Conservation (phyloP, 768 basidiomycete species). For the Cyathus striatus region DNA sequence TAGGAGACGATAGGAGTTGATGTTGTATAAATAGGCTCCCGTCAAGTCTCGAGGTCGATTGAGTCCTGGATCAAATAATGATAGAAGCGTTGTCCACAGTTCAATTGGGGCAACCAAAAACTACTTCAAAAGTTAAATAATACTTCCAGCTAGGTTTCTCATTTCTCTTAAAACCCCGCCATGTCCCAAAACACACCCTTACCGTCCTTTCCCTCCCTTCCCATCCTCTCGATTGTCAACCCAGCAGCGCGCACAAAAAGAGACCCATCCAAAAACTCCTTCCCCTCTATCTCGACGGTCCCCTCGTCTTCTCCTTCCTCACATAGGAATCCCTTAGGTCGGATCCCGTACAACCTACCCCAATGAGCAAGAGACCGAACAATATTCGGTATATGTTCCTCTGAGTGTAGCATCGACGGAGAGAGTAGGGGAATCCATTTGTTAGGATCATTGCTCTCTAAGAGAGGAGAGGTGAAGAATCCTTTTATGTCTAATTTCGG, state of each 20-base stretch:
- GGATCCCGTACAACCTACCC: constrained; percentile 35
- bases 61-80: no score
- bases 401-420: constrained; percentile 48
- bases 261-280: constrained; percentile 52
- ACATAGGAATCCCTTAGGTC: constrained; percentile 16
- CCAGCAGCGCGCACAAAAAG: constrained; percentile 57
- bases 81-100: no score
- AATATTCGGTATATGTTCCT: constrained; percentile 43
- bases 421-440: constrained; percentile 57
- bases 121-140: no score
- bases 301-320: no score
- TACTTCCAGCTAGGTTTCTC: no score
- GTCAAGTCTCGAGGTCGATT: no score
- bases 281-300: constrained; percentile 39
- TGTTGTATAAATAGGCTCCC: no score
- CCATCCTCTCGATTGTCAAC: constrained; percentile 40
- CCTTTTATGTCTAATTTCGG: constrained; percentile 40
- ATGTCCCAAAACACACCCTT: constrained; percentile 8
- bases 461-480: constrained; percentile 31
- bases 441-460: constrained; percentile 38
- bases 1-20: no score
- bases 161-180: constrained; percentile 2
- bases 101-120: no score
- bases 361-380: constrained; percentile 49
- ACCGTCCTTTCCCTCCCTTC: constrained; percentile 29